Conservation (phyloP, 345 rosid genomes). For the Citrus sinensis region DVS_A1.0 CM039168.1:284001-284500, state of each 20-base stretch:
- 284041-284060: constrained; percentile 81
- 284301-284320: constrained; percentile 73
- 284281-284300: constrained; percentile 44
- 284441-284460: constrained; percentile 4
- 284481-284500: not conserved
- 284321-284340: constrained; percentile 83
- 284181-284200: not conserved
- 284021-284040: constrained; percentile 8
- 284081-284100: constrained; percentile 86
- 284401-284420: not conserved
- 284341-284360: constrained; percentile 92
- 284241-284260: constrained; percentile 35
- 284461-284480: not conserved
- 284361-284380: constrained; percentile 15
- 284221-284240: not conserved
- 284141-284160: constrained; percentile 10
- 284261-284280: constrained; percentile 81
- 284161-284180: not conserved
- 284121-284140: constrained; percentile 97
- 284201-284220: not conserved
- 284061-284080: constrained; percentile 90
- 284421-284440: constrained; percentile 1
- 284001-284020: not conserved
- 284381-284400: constrained; percentile 8
- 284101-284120: constrained; percentile 89